Percentiles rank a stretch among this genome's conserved stretches.
These are phyloP conservation scores for Chlamydomonas applanata DNA, from an alignment of 139 green algal species.

Conservation along the genomic window DNA sequence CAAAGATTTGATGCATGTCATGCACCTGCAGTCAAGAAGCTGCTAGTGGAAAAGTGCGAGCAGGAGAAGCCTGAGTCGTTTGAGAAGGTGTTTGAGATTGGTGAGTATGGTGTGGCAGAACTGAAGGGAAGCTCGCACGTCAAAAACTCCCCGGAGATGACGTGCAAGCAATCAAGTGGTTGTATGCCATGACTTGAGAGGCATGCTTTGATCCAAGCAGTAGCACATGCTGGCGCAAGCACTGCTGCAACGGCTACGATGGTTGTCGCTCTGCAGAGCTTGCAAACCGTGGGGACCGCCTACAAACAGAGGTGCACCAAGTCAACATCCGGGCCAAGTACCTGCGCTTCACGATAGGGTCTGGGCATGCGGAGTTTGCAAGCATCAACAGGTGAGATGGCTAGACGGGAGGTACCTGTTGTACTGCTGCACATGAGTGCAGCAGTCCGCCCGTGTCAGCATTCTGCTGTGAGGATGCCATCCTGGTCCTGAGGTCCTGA, in stretches of 20 bases:
- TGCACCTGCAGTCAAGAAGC: constrained; percentile 33
- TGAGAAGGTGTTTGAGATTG: constrained; percentile 50
- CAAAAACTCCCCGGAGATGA: too few species aligned
- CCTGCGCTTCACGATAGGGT: constrained; percentile 39
- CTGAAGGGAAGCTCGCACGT: neutral
- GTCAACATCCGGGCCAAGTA: constrained; percentile 44
- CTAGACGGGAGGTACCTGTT: too few species aligned
- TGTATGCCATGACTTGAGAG: too few species aligned
- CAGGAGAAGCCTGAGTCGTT: constrained; percentile 35
- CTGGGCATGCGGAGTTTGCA: constrained; percentile 43
- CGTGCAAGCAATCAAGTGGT: too few species aligned
- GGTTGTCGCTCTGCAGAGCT: constrained; percentile 26
- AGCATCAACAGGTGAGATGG: constrained; percentile 42
- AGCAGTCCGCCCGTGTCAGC: too few species aligned
- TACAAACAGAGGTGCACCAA: constrained; percentile 48
- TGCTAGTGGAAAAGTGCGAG: constrained; percentile 41
- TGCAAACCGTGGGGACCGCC: constrained; percentile 24
- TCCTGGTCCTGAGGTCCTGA: too few species aligned
- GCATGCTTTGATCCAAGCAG: too few species aligned
- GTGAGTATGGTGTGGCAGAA: constrained; percentile 6
- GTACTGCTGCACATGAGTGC: too few species aligned
- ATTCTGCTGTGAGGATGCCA: too few species aligned
- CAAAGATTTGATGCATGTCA: too few species aligned
- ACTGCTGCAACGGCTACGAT: too few species aligned
- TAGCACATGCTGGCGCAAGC: too few species aligned